Evolutionary conservation across 805 yeast species (phyloP), one percentile per base, ranked within the genome.

Genomic region (Hanseniaspora pseudoguilliermondii): DNA sequence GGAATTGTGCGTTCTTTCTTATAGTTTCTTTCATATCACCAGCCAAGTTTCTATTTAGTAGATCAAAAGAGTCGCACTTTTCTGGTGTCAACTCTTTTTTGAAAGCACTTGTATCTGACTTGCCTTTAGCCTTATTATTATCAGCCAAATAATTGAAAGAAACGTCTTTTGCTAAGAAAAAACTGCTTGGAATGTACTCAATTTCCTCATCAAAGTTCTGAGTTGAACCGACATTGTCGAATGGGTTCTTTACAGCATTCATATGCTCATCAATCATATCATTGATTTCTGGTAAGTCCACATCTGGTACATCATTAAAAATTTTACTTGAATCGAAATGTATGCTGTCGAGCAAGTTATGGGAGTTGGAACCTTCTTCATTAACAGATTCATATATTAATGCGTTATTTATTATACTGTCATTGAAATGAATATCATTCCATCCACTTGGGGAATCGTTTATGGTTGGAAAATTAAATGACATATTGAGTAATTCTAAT

Each of bases 281-380:
- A 38, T 52, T 52, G 16, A 52, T 52, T 36, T 52, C 55, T 5
- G 55, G 49, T 20, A 52, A 38, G 18, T 43, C 49, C 36, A 51
- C 16, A 16, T 23, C 38, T 20, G 35, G 23, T 2, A 51, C 18
- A 44, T 52, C 49, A 38, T 44, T 44, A 20, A 44, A 52, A 11
- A 52, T 21, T n/a, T 52, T 52, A n/a, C 46, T 44, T 13, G 29
- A 36, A 9, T 52, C 49, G 7, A 38, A 25, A 29, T 52, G 47
- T 4, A 23, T 46, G 13, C 21, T 34, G 39, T 44, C 47, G 5
- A 44, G 36, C 11, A 46, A 5, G 18, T 46, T 20, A 10, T 46
- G 18, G 5, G 38, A 11, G 5, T 11, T 46, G 5, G 18, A 18
- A 2, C 23, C 6, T 20, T 18, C 21, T 2, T 46, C 39, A 21